Base-by-base conservation (phyloP, 371 early-diverging fungal genomes). In the Vittaforma corneae region DNA sequence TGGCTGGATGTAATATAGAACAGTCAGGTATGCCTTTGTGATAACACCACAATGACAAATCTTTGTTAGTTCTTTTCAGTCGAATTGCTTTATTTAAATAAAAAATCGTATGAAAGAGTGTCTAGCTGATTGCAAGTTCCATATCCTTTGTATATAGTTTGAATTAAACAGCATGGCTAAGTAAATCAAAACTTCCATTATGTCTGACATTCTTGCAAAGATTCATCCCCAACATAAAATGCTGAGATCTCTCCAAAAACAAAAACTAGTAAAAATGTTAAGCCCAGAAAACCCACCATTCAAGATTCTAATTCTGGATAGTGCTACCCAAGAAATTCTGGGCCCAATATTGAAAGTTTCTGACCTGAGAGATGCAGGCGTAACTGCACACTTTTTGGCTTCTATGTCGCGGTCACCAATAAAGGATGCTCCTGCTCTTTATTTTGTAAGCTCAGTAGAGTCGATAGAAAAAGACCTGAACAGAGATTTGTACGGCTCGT, bases 261-360 rank as follows among this genome's bases (percentile, higher is more conserved):
- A 69, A 62, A 63, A 51, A 58, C 47, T 79, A 24, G 16, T 53
- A 1, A 40, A 28, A 20, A 40, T 79, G 32, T 35, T 79, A 24
- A 51, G 48, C 11, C 6, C 48, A 20, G 54, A 63, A 37, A 22
- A 42, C 20, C 52, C 48, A 46, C 73, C 74, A 1, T 98, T 97
- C 97, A 97, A 93, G 72, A 90, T 93, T 1, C 79, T 98, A 29
- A 83, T 98, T 34, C 88, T 95, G 78, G 97, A 97, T 77, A 80
- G 84, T 66, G 84, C 85, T 65, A 88, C 92, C 1, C 90, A 90
- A 67, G 88, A 92, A 71, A 84, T 95, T 59, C 87, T 98, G 52
- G 89, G 92, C 5, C 91, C 94, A n/a, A 83, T 95, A 28, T 83
- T 96, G 62, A 87, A 87, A 62, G 88, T 95, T 18, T 90, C 87